Conservation (phyloP, 169 alveolate genomes). For the Plasmodium sp. region DNA sequence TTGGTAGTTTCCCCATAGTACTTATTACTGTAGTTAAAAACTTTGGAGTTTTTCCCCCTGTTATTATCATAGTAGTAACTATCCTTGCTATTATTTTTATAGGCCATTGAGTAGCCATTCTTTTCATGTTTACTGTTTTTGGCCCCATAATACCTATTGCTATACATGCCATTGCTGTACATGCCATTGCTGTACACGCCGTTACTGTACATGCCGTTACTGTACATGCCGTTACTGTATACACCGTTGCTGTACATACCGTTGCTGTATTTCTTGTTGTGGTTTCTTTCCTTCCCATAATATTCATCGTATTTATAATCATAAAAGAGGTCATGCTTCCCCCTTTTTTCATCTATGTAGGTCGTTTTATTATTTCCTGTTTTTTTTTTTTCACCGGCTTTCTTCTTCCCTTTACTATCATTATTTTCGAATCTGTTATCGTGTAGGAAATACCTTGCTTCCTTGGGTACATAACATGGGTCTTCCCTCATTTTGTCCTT, state of each 20-base stretch:
- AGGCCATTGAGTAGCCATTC: background rate
- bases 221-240: background rate
- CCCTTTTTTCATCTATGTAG: constrained; percentile 37
- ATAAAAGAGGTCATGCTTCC: constrained; percentile 74
- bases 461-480: constrained; percentile 74
- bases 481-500: constrained; percentile 73
- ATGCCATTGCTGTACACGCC: background rate
- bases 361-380: background rate
- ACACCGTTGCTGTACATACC: background rate
- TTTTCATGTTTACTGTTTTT: constrained; percentile 23
- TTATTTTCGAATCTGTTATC: constrained; percentile 65
- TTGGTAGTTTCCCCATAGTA: background rate
- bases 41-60: background rate
- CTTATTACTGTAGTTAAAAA: constrained; percentile 5
- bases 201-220: background rate
- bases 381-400: constrained; percentile 6
- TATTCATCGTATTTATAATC: constrained; percentile 58
- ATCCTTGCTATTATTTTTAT: constrained; percentile 39
- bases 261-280: background rate
- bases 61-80: constrained; percentile 2
- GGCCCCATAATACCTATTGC: constrained; percentile 13
- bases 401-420: constrained; percentile 9
- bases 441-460: constrained; percentile 51
- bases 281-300: constrained; percentile 16
- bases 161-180: background rate